Evolutionary conservation across 208 protist species (phyloP), one percentile per base, ranked within the genome.

Genomic region (Spongospora subterranea): DNA sequence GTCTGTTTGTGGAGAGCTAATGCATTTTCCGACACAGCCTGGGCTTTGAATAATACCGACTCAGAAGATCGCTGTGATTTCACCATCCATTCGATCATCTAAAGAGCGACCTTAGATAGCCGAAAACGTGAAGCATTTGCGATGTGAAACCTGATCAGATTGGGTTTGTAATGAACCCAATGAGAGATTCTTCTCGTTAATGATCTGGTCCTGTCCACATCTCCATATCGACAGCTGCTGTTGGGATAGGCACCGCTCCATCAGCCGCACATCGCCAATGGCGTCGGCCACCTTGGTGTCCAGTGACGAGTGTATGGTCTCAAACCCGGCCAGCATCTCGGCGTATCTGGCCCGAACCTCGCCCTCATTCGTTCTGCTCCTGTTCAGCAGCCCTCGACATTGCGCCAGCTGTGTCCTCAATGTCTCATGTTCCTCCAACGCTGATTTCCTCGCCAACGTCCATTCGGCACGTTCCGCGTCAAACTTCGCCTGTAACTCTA

Each of bases 291-390:
- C 17, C 17, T 35, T 6, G 17, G 6, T 6, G 17, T 45, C 17
- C 17, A n/a, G 11, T 6, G 6, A 6, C 17, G n/a, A 6, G 17
- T 82, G 6, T 6, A 20, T 6, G 17, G n/a, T n/a, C 71, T 82
- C 35, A 6, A 82, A 43, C 71, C 17, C 71, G 13, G 6, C 40
- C 71, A 43, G 11, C 6, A n/a, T 35, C 17, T 6, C 6, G 71
- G 71, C 71, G n/a, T 39, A 43, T n/a, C 35, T 82, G 71, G 71
- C 71, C 71, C 71, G 71, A n/a, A 82, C 11, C 71, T 82, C 71
- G 50, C 13, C 50, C 50, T 60, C 50, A 24, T 60, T 24, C 13
- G 50, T 24, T 24, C 24, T 60, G 50, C 13, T 24, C 6, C 50
- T 6, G 71, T 82, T 35, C 71, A 82, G n/a, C 71, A 40, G 71